These are phyloP conservation scores for Bipolaris gigantea DNA, from an alignment of 2,329 filamentous ascomycete species.

Conservation along the genomic window DNA sequence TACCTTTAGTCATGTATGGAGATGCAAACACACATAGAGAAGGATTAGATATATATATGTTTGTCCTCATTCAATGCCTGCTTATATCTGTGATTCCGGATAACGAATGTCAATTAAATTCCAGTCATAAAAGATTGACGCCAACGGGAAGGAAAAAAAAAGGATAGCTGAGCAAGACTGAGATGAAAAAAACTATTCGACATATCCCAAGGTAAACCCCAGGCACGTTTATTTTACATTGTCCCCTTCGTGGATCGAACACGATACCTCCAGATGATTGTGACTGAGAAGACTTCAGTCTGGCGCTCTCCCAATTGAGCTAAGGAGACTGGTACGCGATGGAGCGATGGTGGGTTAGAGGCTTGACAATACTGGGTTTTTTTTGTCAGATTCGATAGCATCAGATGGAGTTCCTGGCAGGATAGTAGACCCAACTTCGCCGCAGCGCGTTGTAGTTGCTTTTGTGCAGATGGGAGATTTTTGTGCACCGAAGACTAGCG, in stretches of 20 bases:
- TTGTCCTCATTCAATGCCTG: background rate
- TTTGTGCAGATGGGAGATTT: too few relatives aligned
- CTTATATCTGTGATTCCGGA: too few relatives aligned
- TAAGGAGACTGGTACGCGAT: slow-evolving; percentile 4
- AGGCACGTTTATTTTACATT: background rate
- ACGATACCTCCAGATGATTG: slow-evolving; percentile 1
- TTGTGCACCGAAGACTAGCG: too few relatives aligned
- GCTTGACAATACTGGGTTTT: background rate
- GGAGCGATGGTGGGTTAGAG: background rate
- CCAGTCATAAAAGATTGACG: background rate
- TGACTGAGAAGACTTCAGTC: slow-evolving; percentile 6
- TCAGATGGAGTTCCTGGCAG: too few relatives aligned
- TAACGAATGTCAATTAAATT: background rate
- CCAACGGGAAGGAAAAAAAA: too few relatives aligned
- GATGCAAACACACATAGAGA: background rate
- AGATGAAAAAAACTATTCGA: background rate
- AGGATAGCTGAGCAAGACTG: background rate
- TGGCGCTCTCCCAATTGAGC: slow-evolving; percentile 11
- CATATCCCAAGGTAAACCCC: background rate
- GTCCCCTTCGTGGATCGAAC: slow-evolving; percentile 1
- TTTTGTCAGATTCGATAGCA: background rate
- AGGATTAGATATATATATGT: slow-evolving; percentile 1
- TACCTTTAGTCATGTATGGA: background rate
- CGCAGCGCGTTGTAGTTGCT: too few relatives aligned
- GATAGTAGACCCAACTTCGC: too few relatives aligned